Conservation (phyloP, 2,329 filamentous ascomycete genomes). For the Lasiodiplodia sp. region DNA sequence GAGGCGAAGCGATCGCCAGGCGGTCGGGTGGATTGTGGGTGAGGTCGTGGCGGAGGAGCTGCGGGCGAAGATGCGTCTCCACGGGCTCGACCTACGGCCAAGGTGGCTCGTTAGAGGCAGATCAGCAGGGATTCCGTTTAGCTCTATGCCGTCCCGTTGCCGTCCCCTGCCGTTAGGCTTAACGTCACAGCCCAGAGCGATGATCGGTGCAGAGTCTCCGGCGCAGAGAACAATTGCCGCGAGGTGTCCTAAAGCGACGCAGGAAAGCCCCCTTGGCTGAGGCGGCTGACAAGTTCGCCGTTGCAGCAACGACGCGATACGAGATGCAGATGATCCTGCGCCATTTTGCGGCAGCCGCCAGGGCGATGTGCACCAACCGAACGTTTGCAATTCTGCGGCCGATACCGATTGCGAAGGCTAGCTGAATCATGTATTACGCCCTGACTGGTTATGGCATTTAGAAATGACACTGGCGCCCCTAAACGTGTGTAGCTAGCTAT, state of each 20-base stretch:
- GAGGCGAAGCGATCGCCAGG: constrained; percentile 26
- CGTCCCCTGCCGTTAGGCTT: constrained; percentile 20
- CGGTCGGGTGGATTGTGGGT: constrained; percentile 27
- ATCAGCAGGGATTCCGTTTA: constrained; percentile 28
- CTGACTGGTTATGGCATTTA: not conserved
- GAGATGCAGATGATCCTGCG: constrained; percentile 22
- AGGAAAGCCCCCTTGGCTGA: constrained; percentile 21
- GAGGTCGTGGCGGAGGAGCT: constrained; percentile 23
- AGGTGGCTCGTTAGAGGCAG: constrained; percentile 30
- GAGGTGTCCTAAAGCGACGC: constrained; percentile 13
- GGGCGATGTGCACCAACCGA: not conserved
- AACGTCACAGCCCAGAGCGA: constrained; percentile 17
- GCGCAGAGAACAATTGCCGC: constrained; percentile 12
- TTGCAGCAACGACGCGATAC: constrained; percentile 21
- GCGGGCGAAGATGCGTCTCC: constrained; percentile 25
- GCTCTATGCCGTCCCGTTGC: constrained; percentile 22
- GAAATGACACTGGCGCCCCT: not conserved
- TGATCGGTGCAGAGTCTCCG: constrained; percentile 7
- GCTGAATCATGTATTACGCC: not conserved
- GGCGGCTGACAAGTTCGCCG: constrained; percentile 16
- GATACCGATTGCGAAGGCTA: constrained; percentile 12
- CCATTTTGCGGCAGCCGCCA: constrained; percentile 5
- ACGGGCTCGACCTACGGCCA: constrained; percentile 25
- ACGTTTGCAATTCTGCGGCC: constrained; percentile 9
- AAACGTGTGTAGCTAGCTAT: not conserved